Conservation (phyloP, 352 stramenopile species). For the Phytophthora chlamydospora region DNA sequence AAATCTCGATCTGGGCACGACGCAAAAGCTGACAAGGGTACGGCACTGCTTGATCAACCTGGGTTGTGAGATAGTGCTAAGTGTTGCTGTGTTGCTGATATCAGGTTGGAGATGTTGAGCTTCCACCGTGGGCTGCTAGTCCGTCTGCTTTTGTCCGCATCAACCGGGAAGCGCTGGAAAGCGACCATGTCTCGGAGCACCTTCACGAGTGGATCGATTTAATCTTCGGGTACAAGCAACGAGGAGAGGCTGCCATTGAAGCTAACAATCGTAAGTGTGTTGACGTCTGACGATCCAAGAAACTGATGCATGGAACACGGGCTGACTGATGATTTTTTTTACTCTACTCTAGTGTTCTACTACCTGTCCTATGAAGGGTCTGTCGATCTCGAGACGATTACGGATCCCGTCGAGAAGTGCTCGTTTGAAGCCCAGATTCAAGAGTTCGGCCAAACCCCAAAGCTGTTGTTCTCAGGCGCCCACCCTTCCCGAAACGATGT, state of each 20-base stretch:
- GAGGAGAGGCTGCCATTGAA: slow-evolving; percentile 69
- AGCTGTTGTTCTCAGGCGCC: slow-evolving; percentile 67
- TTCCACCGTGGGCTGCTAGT: slow-evolving; percentile 94
- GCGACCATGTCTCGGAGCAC: slow-evolving; percentile 70
- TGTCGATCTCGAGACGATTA: slow-evolving; percentile 85
- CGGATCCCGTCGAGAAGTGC: slow-evolving; percentile 92
- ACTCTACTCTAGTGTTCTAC: slow-evolving; percentile 77
- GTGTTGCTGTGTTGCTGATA: slow-evolving; percentile 4
- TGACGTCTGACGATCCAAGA: neutral
- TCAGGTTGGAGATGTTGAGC: slow-evolving; percentile 93
- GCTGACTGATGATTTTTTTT: slow-evolving; percentile 6
- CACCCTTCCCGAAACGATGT: slow-evolving; percentile 76
- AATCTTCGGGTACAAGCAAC: slow-evolving; percentile 84
- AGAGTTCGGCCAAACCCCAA: slow-evolving; percentile 92
- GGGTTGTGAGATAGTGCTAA: neutral
- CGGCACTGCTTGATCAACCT: neutral
- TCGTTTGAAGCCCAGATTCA: slow-evolving; percentile 95
- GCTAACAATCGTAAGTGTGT: slow-evolving; percentile 77
- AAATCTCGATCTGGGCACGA: slow-evolving; percentile 95
- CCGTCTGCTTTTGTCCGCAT: slow-evolving; percentile 82
- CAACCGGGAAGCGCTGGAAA: slow-evolving; percentile 77
- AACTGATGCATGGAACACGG: neutral
- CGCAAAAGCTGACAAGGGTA: slow-evolving; percentile 82
- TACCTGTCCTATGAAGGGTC: slow-evolving; percentile 90
- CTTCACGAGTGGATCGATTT: slow-evolving; percentile 88